phyloP scores from a whole-genome alignment of 1,284 basidiomycete genomes.

The Cryptococcus sp. region DNA sequence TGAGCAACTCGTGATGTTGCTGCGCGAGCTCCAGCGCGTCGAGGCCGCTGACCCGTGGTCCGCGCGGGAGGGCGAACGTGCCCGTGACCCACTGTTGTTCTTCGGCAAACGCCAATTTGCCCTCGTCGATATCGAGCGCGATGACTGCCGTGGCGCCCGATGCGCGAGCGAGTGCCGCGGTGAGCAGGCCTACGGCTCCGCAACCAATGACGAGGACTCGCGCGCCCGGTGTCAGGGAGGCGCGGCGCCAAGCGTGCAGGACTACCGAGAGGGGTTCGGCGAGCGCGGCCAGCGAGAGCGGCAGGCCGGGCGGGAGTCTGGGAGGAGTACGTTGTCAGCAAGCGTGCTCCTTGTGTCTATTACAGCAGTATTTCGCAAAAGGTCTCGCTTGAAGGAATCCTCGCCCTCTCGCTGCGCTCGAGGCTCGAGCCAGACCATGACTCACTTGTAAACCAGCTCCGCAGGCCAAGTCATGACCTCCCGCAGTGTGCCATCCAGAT shows the following conservation, averaged over 20 bases:
- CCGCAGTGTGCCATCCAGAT: conserved; percentile 88
- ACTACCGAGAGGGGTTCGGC: conserved; percentile 90
- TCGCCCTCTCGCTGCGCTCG: too few relatives aligned
- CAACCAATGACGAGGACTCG: conserved; percentile 85
- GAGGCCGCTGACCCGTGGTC: conserved; percentile 57
- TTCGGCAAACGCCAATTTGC: conserved; percentile 74
- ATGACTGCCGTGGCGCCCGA: conserved; percentile 70
- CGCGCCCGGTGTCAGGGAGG: conserved; percentile 62
- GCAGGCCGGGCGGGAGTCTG: conserved; percentile 74
- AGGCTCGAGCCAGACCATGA: conserved; percentile 31
- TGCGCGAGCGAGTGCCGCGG: conserved; percentile 73
- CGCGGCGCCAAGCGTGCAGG: conserved; percentile 76
- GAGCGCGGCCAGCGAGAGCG: conserved; percentile 77
- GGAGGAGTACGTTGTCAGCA: too few relatives aligned
- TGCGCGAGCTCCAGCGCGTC: conserved; percentile 70
- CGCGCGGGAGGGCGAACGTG: conserved; percentile 66
- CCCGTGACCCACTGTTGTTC: conserved; percentile 73
- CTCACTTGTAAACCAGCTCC: conserved; percentile 80
- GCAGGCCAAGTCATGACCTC: conserved; percentile 84
- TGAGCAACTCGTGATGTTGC: conserved; percentile 58
- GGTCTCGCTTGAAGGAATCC: too few relatives aligned
- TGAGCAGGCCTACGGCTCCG: conserved; percentile 87
- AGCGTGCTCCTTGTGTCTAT: too few relatives aligned
- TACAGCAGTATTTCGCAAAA: too few relatives aligned
- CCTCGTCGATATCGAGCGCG: conserved; percentile 80